Evolutionary conservation across 148 eudicot species (phyloP).

Genomic region (Rhododendron simsii): DNA sequence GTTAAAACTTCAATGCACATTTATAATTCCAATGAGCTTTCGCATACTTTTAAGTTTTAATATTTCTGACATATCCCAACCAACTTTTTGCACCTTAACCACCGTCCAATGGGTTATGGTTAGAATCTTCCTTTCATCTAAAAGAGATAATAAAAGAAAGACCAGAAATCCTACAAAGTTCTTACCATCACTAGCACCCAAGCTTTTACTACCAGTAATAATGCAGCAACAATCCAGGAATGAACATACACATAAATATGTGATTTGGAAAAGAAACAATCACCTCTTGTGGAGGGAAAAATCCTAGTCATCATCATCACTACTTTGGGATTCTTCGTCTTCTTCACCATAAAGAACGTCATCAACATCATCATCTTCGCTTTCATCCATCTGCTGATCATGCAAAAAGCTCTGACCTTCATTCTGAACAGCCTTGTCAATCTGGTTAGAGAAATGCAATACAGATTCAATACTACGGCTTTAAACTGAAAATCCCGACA

Average conservation of each 20-base stretch:
- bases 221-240: neutral
- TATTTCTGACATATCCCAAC: neutral
- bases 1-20: neutral
- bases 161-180: neutral
- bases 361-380: constrained; percentile 70
- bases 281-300: neutral
- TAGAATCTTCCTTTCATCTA: neutral
- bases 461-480: neutral
- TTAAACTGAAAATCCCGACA: neutral
- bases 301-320: constrained; percentile 42
- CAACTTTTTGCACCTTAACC: neutral
- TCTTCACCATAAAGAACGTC: constrained; percentile 63
- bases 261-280: neutral
- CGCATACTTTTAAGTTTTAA: neutral
- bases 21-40: neutral
- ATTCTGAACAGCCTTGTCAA: constrained; percentile 57
- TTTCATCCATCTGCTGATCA: constrained; percentile 40
- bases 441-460: constrained; percentile 33
- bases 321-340: constrained; percentile 51
- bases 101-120: neutral
- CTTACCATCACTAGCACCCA: neutral
- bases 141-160: neutral
- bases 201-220: neutral
- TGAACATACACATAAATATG: neutral
- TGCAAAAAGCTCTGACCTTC: constrained; percentile 28